Evolutionary conservation across 371 early-diverging fungal species (phyloP).

Genomic region (Saksenaea oblongispora): DNA sequence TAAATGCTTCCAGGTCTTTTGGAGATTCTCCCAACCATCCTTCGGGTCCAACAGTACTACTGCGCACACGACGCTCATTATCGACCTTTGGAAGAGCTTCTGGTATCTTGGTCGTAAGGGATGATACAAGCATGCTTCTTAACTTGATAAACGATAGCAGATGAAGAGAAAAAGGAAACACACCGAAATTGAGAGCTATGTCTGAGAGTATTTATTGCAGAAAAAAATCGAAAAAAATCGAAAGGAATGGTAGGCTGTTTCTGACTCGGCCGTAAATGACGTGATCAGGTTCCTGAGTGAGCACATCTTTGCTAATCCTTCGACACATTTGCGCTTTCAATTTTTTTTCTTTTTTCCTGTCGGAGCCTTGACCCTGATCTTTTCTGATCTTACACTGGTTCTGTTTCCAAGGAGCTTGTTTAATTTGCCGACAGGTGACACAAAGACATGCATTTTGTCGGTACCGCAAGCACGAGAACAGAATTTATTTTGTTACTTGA

Average conservation of each 20-base stretch:
- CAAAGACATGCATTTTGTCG: background rate
- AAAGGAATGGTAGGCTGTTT: background rate
- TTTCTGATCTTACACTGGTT: background rate
- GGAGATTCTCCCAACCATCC: constrained; percentile 19
- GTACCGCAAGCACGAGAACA: background rate
- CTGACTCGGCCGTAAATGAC: background rate
- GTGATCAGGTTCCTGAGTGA: background rate
- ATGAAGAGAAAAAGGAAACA: background rate
- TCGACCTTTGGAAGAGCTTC: background rate
- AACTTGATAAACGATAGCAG: background rate
- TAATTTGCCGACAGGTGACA: background rate
- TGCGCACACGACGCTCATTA: constrained; percentile 24
- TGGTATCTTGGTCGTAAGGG: background rate
- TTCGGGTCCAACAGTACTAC: constrained; percentile 23
- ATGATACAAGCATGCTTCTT: background rate
- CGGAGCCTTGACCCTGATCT: background rate
- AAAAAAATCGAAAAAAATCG: background rate
- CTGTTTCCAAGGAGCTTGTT: background rate
- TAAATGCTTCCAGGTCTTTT: constrained; percentile 11
- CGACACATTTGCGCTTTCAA: background rate
- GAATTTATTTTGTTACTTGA: background rate
- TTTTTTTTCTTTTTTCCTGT: background rate
- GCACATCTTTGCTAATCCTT: background rate
- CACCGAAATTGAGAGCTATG: background rate
- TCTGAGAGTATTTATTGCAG: too few species aligned